Percentiles rank a stretch among this genome's conserved stretches.
Conservation (phyloP, 805 yeast genomes). For the Vanderwaltozyma tropicalis region DNA sequence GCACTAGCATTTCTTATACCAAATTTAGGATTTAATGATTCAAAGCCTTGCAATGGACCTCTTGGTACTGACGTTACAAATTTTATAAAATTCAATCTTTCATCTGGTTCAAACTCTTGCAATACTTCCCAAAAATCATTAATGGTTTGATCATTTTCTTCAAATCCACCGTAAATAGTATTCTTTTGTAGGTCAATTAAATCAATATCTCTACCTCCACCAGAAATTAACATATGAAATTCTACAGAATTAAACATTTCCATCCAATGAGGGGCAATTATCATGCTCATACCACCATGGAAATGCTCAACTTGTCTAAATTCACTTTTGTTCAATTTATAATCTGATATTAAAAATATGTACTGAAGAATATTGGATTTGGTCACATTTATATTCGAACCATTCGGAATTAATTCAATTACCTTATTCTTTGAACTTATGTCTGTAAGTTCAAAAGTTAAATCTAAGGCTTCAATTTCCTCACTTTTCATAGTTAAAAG, state of each 20-base stretch:
- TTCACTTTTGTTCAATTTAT: conserved; percentile 58
- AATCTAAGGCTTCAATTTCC: conserved; percentile 44
- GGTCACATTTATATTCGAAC: conserved; percentile 47
- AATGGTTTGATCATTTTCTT: conserved; percentile 48
- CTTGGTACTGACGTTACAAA: conserved; percentile 89
- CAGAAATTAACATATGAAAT: conserved; percentile 74
- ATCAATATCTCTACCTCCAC: conserved; percentile 61
- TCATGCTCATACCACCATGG: conserved; percentile 50
- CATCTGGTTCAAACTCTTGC: conserved; percentile 52
- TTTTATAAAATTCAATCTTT: conserved; percentile 56
- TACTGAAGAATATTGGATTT: conserved; percentile 56
- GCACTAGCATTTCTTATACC: conserved; percentile 65
- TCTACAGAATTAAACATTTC: conserved; percentile 78
- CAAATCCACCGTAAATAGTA: conserved; percentile 57
- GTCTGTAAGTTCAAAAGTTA: conserved; percentile 58
- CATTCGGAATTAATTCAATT: conserved; percentile 53
- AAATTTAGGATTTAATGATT: conserved; percentile 61
- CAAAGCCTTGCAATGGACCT: conserved; percentile 85
- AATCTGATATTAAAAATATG: conserved; percentile 67
- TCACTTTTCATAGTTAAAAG: conserved; percentile 43
- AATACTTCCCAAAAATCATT: conserved; percentile 65
- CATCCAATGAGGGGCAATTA: conserved; percentile 68
- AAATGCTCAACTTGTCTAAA: conserved; percentile 54
- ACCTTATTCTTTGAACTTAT: conserved; percentile 30
- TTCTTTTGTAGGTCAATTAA: conserved; percentile 55